Conservation (phyloP, 805 yeast genomes). For the Isabelozyma gotoi region DNA sequence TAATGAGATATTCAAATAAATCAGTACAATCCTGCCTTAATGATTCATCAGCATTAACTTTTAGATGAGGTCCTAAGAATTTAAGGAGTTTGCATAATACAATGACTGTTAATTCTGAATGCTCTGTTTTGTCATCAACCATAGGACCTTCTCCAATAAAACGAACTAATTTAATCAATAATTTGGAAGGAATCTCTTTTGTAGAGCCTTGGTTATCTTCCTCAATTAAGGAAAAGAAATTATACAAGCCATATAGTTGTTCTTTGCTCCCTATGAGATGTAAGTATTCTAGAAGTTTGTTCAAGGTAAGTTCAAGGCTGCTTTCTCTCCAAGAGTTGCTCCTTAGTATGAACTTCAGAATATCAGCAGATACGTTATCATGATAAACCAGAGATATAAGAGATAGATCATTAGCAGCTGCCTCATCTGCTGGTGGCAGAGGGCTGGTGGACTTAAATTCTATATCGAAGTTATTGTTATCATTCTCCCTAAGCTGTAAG, state of each 20-base stretch:
- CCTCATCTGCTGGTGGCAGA: neutral
- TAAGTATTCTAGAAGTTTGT: slow-evolving; percentile 1
- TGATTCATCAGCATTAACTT: slow-evolving; percentile 12
- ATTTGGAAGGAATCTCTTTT: neutral
- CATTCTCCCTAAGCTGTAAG: neutral
- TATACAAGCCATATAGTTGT: slow-evolving; percentile 5
- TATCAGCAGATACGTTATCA: neutral
- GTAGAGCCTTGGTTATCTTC: neutral
- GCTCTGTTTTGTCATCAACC: slow-evolving; percentile 27
- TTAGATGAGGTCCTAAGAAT: slow-evolving; percentile 25
- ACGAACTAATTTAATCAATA: slow-evolving; percentile 17
- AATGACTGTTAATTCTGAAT: slow-evolving; percentile 39
- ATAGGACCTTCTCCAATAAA: slow-evolving; percentile 33
- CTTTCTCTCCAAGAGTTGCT: too few species aligned
- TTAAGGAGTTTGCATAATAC: slow-evolving; percentile 29
- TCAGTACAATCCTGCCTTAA: slow-evolving; percentile 47
- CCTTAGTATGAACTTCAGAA: neutral
- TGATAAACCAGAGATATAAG: neutral
- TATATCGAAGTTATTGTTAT: slow-evolving; percentile 7
- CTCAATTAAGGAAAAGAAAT: neutral
- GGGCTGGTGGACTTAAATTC: slow-evolving; percentile 5
- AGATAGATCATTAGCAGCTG: neutral
- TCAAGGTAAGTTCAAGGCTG: neutral
- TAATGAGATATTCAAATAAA: slow-evolving; percentile 44
- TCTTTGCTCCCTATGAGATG: slow-evolving; percentile 4